A percentile compares a stretch with the other conserved stretches of the same genome.
phyloP scores from a whole-genome alignment of 1,284 basidiomycete genomes.

The Malassezia globosa region DNA sequence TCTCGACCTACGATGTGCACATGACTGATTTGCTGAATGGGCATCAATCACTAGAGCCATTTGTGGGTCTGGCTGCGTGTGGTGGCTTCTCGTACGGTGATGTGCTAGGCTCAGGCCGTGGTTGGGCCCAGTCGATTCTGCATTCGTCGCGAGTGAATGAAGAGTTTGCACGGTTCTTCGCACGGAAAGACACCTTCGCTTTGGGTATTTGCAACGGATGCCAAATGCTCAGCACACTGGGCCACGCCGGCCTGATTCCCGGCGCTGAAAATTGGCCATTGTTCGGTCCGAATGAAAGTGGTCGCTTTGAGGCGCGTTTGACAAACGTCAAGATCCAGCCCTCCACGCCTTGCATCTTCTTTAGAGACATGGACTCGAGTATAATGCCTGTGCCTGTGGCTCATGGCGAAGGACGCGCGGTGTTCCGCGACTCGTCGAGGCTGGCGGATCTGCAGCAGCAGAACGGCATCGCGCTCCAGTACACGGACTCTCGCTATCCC shows the following conservation, averaged over 20 bases:
- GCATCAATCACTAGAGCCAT: constrained; percentile 56
- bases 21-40: constrained; percentile 91
- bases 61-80: constrained; percentile 83
- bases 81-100: constrained; percentile 99
- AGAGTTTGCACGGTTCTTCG: constrained; percentile 66
- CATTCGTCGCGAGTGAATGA: constrained; percentile 62
- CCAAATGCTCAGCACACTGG: constrained; percentile 83
- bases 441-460: constrained; percentile 18
- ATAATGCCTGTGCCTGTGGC: constrained; percentile 83
- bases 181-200: constrained; percentile 65
- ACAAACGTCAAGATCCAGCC: constrained; percentile 65
- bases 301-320: constrained; percentile 80
- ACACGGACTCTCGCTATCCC: constrained; percentile 38
- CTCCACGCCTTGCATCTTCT: constrained; percentile 60
- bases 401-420: constrained; percentile 83
- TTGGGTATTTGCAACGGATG: constrained; percentile 97
- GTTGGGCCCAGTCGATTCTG: constrained; percentile 89
- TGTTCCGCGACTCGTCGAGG: constrained; percentile 52
- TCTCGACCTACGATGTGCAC: constrained; percentile 87
- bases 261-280: constrained; percentile 72
- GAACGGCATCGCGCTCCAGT: constrained; percentile 31
- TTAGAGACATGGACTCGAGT: constrained; percentile 75
- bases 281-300: constrained; percentile 79
- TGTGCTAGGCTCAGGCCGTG: constrained; percentile 90
- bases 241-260: constrained; percentile 59